Base-by-base conservation (phyloP, 441 rosid species). In the Corymbia calophylla region DNA sequence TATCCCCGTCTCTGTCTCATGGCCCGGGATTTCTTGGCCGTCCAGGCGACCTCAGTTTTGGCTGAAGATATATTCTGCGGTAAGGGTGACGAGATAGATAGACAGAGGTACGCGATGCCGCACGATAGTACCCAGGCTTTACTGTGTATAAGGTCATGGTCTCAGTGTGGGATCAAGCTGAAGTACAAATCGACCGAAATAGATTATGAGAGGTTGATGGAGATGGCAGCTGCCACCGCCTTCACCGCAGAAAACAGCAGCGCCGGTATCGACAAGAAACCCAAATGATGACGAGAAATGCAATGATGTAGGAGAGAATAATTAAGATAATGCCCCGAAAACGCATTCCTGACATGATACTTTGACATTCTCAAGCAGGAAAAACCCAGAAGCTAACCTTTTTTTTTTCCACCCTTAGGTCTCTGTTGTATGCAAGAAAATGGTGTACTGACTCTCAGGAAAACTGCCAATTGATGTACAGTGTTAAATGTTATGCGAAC, bases 121-220 rank as follows among this genome's bases (percentile, higher is more conserved):
- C 97, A 95, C 88, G 95, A 95, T 89, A 95, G 95, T 89, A 91
- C 95, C 70, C 99, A 94, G 88, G 93, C 95, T 77, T 90, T 95
- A 66, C 96, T 97, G 90, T 97, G 99, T 90, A 94, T 97, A 53
- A 95, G 94, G 89, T 96, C 99, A 62, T 97, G 99, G 99, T 93
- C 93, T 70, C 94, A 94, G 92, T 94, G 94, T 55, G 98, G 98
- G 84, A 91, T 96, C 92, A 96, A 93, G 92, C 91, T 97, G 70
- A 97, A 97, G 93, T 96, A 90, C 90, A 97, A 93, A 91, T 94
- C 96, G 16, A 90, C 94, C 9, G 97, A 96, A 92, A 97, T 96
- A 55, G 98, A 97, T 88, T 97, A 93, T 54, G 98, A 96, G 87
- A 93, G 96, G 89, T 87, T 97, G 90, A 95, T 97, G 99, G 98